phyloP scores from a whole-genome alignment of 768 basidiomycete species.

The Leccinum variicolor region DNA sequence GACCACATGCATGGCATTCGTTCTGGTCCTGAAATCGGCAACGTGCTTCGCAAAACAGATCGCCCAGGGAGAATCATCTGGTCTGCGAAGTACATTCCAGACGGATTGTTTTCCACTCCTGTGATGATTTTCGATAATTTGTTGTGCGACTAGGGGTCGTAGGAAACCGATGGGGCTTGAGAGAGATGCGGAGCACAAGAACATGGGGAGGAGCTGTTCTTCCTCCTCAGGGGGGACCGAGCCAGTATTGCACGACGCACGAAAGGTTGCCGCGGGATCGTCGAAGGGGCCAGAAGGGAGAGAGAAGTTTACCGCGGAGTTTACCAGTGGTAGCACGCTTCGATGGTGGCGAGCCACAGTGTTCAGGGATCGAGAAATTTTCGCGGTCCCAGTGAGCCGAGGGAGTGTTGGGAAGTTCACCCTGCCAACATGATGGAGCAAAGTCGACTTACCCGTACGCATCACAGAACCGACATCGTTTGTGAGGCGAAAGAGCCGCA shows the following conservation, averaged over 20 bases:
- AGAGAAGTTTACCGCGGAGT: conserved; percentile 23
- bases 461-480: not conserved
- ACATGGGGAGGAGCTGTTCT: conserved; percentile 22
- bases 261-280: conserved; percentile 7
- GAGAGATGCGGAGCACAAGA: conserved; percentile 8
- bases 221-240: conserved; percentile 9
- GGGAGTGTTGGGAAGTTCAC: not conserved
- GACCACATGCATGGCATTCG: conserved; percentile 8
- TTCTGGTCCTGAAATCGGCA: conserved; percentile 11
- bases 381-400: not conserved
- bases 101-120: conserved; percentile 4
- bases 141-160: conserved; percentile 7
- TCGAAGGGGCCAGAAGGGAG: conserved; percentile 26
- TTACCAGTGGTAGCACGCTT: conserved; percentile 22
- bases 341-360: not conserved
- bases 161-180: conserved; percentile 20
- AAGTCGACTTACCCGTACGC: not conserved
- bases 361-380: not conserved
- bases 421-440: not conserved
- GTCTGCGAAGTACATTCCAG: conserved; percentile 18
- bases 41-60: conserved; percentile 19
- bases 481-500: not conserved
- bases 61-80: conserved; percentile 17
- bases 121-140: conserved; percentile 13
- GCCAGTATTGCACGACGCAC: conserved; percentile 19